These are phyloP conservation scores for Pichia nakasei DNA, from an alignment of 805 yeast genomes.

Conservation along the genomic window DNA sequence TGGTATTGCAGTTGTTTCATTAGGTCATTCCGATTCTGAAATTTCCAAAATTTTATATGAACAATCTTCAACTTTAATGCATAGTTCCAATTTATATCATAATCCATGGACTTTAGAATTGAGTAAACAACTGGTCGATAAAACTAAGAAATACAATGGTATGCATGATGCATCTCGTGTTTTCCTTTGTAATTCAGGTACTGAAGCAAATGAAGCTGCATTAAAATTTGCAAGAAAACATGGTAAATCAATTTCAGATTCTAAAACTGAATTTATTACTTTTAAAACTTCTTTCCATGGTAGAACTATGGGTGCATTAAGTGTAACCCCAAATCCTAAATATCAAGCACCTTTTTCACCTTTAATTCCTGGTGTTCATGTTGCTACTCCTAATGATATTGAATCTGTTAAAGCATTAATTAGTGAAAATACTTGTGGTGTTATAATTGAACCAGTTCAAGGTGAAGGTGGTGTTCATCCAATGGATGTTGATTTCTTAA, in stretches of 20 bases:
- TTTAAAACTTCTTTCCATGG: constrained; percentile 92
- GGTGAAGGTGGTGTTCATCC: constrained; percentile 95
- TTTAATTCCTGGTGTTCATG: constrained; percentile 78
- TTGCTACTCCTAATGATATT: constrained; percentile 55
- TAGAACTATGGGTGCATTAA: constrained; percentile 85
- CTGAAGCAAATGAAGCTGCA: constrained; percentile 37
- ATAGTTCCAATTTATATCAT: constrained; percentile 78
- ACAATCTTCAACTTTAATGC: constrained; percentile 68
- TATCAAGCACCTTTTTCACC: constrained; percentile 90
- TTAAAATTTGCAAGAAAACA: constrained; percentile 64
- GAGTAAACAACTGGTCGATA: constrained; percentile 58
- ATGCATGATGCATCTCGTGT: constrained; percentile 75
- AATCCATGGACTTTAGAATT: constrained; percentile 79
- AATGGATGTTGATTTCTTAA: constrained; percentile 54
- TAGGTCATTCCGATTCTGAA: constrained; percentile 79
- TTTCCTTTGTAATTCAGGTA: constrained; percentile 49
- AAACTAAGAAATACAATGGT: constrained; percentile 66
- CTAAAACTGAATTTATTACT: constrained; percentile 73
- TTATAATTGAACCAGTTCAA: constrained; percentile 93
- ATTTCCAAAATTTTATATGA: constrained; percentile 62
- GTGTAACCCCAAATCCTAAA: constrained; percentile 88
- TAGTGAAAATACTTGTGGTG: constrained; percentile 70
- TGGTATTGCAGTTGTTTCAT: constrained; percentile 94
- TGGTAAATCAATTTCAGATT: constrained; percentile 48
- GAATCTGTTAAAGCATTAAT: constrained; percentile 49